Evolutionary conservation across 2,329 filamentous ascomycete species (phyloP), one percentile per base, ranked within the genome.

Genomic region (Cytospora piceae): DNA sequence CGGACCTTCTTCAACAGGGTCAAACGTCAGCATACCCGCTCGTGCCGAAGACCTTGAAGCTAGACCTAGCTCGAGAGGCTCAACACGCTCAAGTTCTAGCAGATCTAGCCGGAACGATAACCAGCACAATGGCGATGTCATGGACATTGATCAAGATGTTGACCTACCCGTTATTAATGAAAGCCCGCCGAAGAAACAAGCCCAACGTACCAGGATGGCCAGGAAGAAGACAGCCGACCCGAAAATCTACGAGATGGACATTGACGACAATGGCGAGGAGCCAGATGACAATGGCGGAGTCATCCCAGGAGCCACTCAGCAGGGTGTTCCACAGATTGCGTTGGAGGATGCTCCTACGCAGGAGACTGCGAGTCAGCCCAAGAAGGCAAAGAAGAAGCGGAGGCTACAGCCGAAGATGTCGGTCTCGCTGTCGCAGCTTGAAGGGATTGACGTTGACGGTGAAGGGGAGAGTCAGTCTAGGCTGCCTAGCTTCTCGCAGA

Each of bases 21-120:
- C 66, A 6, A 60, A 65, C 17, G 22, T 20, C 24, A 65, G 59
- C 27, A 67, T 67, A 27, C 66, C 63, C 37, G 63, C 66, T 57
- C 59, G 55, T 8, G n/a, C 42, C 1, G 37, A 63, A n/a, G 59
- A n/a, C 9, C 17, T 8, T 56, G 20, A 55, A 8, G 9, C 39
- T 29, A 37, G 27, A 15, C 20, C 55, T 1, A 14, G 1, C 0
- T 49, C 64, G 5, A 31, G 17, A 58, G 27, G n/a, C 24, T 37
- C 58, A 1, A n/a, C 39, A 14, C 27, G 20, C 7, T 58, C 61
- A 53, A 54, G 22, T 24, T 58, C 61, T 20, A 53, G 55, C 17
- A 46, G 34, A 17, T 56, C 61, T 37, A 17, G 24, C 22, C 39
- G 22, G 9, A 15, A 51, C 1, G 32, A 31, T 17, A 42, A 14